Conservation (phyloP, 768 basidiomycete species). For the Tubosaeta brunneosetosa region DNA sequence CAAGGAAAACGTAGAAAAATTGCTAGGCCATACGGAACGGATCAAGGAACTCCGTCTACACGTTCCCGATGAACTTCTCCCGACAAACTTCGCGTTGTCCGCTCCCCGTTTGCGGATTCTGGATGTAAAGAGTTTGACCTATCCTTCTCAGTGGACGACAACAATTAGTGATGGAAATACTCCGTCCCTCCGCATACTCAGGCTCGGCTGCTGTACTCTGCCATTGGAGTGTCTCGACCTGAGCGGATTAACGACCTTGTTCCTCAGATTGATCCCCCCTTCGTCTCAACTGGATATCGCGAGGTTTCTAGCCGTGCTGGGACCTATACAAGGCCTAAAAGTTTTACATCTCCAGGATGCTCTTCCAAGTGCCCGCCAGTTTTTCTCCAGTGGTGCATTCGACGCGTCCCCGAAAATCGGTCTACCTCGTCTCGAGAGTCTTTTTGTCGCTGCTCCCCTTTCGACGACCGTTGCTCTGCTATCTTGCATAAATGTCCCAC, state of each 20-base stretch:
- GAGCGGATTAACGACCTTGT: slow-evolving; percentile 32
- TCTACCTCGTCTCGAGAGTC: no score
- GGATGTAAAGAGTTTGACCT: neutral
- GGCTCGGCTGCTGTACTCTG: neutral
- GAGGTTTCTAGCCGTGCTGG: no score
- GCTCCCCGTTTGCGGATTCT: neutral
- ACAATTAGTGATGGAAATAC: neutral
- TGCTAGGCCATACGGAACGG: neutral
- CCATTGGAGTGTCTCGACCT: neutral
- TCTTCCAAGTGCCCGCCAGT: no score
- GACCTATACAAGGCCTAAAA: no score
- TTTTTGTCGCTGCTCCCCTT: no score
- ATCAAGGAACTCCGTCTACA: neutral
- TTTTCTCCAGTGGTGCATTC: no score
- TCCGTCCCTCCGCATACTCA: neutral
- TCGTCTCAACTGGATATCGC: no score
- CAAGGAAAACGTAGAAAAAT: neutral
- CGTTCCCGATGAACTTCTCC: neutral
- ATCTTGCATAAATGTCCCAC: no score
- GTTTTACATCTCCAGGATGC: no score
- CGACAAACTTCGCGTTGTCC: neutral
- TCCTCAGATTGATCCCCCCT: neutral
- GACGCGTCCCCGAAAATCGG: no score
- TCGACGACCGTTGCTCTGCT: no score
- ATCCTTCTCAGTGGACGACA: neutral